Percentiles rank a stretch among this genome's conserved stretches.
Evolutionary conservation across 768 basidiomycete genomes (phyloP).

Genomic region (Naganishia vishniacii): DNA sequence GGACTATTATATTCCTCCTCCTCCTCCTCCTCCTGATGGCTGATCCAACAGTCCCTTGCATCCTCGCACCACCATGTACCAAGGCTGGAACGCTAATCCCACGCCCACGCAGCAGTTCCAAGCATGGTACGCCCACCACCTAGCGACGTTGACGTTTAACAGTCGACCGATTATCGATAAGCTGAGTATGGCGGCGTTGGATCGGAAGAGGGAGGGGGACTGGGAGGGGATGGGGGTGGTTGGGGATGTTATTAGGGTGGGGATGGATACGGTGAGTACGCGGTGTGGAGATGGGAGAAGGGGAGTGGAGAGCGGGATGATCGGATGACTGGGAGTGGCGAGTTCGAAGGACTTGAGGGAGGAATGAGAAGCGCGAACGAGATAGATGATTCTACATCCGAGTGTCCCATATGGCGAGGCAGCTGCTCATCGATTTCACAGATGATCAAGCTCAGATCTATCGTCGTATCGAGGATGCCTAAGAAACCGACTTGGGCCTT

Average conservation of each 20-base stretch:
- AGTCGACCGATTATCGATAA: slow-evolving; percentile 90
- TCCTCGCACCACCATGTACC: slow-evolving; percentile 7
- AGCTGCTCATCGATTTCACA: too few relatives aligned
- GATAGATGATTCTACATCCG: too few relatives aligned
- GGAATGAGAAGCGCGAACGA: not conserved
- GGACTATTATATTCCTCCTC: too few relatives aligned
- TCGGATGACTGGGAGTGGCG: too few relatives aligned
- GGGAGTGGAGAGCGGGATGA: not conserved
- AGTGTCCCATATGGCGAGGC: too few relatives aligned
- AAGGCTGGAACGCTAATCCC: too few relatives aligned
- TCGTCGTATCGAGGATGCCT: too few relatives aligned
- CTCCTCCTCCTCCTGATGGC: too few relatives aligned
- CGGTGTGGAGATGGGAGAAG: not conserved
- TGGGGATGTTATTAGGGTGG: slow-evolving; percentile 39
- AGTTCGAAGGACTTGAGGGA: not conserved
- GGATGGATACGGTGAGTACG: slow-evolving; percentile 12
- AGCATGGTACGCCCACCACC: slow-evolving; percentile 34
- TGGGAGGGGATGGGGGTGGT: slow-evolving; percentile 42
- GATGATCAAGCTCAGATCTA: too few relatives aligned
- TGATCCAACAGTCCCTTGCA: too few relatives aligned
- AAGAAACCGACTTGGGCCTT: too few relatives aligned
- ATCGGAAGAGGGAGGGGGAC: slow-evolving; percentile 37
- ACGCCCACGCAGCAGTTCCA: slow-evolving; percentile 10
- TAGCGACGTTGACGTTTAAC: slow-evolving; percentile 82
- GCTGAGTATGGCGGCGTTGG: slow-evolving; percentile 74